Base-by-base conservation (phyloP, 2,329 filamentous ascomycete genomes). In the Aspergillus piperis region DNA sequence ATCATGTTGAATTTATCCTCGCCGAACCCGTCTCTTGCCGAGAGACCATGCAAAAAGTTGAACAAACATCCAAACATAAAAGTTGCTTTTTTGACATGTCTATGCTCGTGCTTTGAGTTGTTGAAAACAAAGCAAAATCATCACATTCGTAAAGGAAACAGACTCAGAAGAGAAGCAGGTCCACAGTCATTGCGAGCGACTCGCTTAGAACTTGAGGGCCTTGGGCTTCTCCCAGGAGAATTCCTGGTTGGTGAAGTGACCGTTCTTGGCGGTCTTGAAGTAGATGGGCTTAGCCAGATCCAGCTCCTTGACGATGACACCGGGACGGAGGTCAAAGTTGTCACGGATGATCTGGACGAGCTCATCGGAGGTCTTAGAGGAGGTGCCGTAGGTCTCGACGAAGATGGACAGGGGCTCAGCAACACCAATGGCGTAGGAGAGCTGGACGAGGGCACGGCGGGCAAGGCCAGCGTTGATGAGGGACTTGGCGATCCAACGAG, bases 151-250 rank as follows among this genome's bases (percentile, higher is more conserved):
- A 71, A 77, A 68, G 72, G 69, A 60, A 64, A 63, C 55, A 57
- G 42, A 61, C 53, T 62, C 60, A 62, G 36, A 64, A 54, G 61
- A 52, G 48, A 65, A 50, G 47, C 52, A 44, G 66, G 62, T 64
- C 65, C 65, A 57, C 63, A 62, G 53, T 62, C 50, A 63, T 54
- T 57, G 53, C 67, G 59, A 13, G 41, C 39, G 56, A 59, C 61
- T 60, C 68, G 72, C 78, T 87, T 96, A 98, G 82, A 91, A 90
- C 82, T 90, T 93, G 76, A 99, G 91, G 70, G 84, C 73, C 91
- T 96, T 97, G 76, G 95, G 94, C 88, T 98, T 87, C 88, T 99
- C 95, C 95, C 95, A 99, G 82, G 84, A 88, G 87, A 99, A 99
- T 80, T 80, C 84, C 87, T 96, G 95, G 90, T 97, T 95, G 82